Percentiles rank a stretch among this genome's conserved stretches.
phyloP scores from a whole-genome alignment of 2,329 filamentous ascomycete species.

The Capronia coronata region DNA sequence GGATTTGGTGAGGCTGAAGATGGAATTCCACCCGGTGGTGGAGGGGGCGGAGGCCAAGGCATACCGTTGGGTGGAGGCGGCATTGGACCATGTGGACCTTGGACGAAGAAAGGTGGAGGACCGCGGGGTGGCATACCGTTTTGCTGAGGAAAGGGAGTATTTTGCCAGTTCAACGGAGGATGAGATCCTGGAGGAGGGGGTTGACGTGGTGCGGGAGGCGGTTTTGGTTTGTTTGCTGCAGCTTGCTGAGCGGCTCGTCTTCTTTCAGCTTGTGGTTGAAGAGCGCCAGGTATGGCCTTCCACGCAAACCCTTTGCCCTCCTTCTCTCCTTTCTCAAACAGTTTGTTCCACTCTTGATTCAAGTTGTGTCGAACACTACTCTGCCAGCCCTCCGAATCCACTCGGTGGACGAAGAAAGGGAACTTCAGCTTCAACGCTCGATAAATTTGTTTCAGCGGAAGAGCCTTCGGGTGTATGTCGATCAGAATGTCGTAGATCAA shows the following conservation, averaged over 20 bases:
- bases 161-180: conserved; percentile 24
- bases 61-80: conserved; percentile 25
- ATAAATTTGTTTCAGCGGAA: conserved; percentile 62
- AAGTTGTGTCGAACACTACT: conserved; percentile 62
- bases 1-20: conserved; percentile 7
- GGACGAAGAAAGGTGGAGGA: conserved; percentile 20
- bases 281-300: conserved; percentile 50
- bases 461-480: conserved; percentile 44
- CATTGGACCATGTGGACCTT: conserved; percentile 21
- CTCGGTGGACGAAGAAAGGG: conserved; percentile 56
- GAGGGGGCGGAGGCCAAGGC: conserved; percentile 19
- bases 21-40: conserved; percentile 13
- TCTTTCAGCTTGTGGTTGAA: conserved; percentile 25
- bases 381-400: conserved; percentile 59
- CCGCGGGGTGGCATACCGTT: conserved; percentile 22
- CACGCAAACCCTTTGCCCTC: conserved; percentile 59
- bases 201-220: conserved; percentile 18
- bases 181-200: conserved; percentile 19
- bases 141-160: conserved; percentile 22
- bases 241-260: conserved; percentile 24
- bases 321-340: conserved; percentile 55
- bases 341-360: conserved; percentile 47
- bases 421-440: conserved; percentile 57
- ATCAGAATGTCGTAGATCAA: conserved; percentile 58
- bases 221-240: conserved; percentile 23